phyloP scores from a whole-genome alignment of 2,329 filamentous ascomycete species.

The Diaporthe longicolla region DNA sequence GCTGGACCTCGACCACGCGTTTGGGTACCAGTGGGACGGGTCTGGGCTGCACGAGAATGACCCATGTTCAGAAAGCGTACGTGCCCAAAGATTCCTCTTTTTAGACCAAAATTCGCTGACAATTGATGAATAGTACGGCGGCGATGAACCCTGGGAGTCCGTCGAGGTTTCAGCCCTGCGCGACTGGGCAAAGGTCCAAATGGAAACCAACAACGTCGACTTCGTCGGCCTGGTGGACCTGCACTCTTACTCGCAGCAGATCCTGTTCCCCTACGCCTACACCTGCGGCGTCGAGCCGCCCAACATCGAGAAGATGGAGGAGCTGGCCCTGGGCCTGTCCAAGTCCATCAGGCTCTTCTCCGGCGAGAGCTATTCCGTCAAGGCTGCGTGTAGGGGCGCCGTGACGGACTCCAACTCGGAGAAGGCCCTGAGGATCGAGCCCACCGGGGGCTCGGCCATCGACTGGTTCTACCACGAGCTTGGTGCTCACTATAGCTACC shows the following conservation, averaged over 20 bases:
- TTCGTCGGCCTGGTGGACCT: slow-evolving; percentile 92
- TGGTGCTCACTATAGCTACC: slow-evolving; percentile 86
- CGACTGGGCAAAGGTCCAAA: slow-evolving; percentile 87
- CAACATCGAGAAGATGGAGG: slow-evolving; percentile 90
- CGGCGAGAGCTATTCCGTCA: slow-evolving; percentile 81
- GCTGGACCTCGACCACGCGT: slow-evolving; percentile 89
- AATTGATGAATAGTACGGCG: slow-evolving; percentile 71
- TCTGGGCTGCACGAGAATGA: slow-evolving; percentile 69
- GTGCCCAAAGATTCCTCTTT: not conserved
- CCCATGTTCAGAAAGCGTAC: slow-evolving; percentile 84
- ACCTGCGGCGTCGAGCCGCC: slow-evolving; percentile 84
- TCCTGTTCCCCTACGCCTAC: slow-evolving; percentile 92
- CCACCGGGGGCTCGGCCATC: slow-evolving; percentile 85
- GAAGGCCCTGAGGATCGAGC: slow-evolving; percentile 69
- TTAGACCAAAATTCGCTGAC: too few relatives aligned
- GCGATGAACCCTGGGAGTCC: slow-evolving; percentile 85
- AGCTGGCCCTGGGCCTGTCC: slow-evolving; percentile 87
- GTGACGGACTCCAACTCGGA: slow-evolving; percentile 55
- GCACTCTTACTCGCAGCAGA: slow-evolving; percentile 95
- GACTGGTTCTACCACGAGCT: slow-evolving; percentile 97
- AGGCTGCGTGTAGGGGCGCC: slow-evolving; percentile 89
- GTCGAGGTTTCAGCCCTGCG: slow-evolving; percentile 82
- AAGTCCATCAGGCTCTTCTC: slow-evolving; percentile 89
- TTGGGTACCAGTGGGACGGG: slow-evolving; percentile 87
- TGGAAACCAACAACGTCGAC: slow-evolving; percentile 75